Base-by-base conservation (phyloP, 306 rosid species). In the Inga leiocalycina region DNA sequence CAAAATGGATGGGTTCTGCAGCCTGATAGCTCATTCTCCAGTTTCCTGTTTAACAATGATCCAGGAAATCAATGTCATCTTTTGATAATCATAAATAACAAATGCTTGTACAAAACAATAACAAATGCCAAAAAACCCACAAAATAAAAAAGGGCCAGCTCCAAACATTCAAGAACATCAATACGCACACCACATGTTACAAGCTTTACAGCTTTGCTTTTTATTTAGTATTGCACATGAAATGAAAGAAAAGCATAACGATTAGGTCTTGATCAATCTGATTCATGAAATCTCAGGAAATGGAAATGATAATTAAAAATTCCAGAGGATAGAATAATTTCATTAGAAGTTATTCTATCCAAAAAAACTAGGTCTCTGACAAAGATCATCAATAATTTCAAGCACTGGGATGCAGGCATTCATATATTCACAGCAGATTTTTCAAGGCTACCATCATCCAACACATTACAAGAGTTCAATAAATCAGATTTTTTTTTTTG, bases 361-460 rank as follows among this genome's bases (percentile, higher is more conserved):
- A 20, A 59, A 20, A 32, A 32, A 32, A 67, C 4, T 43, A 17
- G 20, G 20, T 24, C 61, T 32, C 67, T 78, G 82, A 46, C 37
- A 48, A 77, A 74, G 62, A 85, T 27, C 19, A 78, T 57, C 17
- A 79, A 75, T 52, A 71, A 56, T 82, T 37, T 59, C 71, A 74
- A 79, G 80, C 62, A 70, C 76, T n/a, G 37, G 17, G 34, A 67
- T 41, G 57, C 54, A 69, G 44, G 65, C 71, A 77, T 79, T 91
- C 99, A 84, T 92, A 20, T 76, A 32, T 32, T 87, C 79, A 95
- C 92, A 43, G 79, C 86, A 76, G 97, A 93, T 6, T 89, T 91
- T 35, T 93, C 99, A 49, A 95, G 96, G 79, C 96, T 92, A 75
- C 97, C 93, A 59, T 88, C 94, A 82, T 93, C 99, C 97, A 91